phyloP scores from a whole-genome alignment of 768 basidiomycete genomes.

The Suillus variegatus region DNA sequence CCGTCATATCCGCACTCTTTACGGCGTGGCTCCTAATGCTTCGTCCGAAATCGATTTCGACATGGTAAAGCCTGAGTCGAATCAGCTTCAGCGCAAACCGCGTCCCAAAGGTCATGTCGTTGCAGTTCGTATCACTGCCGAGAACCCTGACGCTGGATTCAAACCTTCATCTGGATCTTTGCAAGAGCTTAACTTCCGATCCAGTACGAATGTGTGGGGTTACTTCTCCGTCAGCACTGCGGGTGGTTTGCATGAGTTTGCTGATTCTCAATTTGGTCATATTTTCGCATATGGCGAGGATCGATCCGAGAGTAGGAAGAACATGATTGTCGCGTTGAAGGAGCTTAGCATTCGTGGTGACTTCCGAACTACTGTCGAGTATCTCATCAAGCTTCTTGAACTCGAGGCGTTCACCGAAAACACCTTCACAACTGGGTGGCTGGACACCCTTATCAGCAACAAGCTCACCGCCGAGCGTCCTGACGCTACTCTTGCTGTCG shows the following conservation, averaged over 20 bases:
- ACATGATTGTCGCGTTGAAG: constrained; percentile 99
- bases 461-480: constrained; percentile 98
- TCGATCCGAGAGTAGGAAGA: constrained; percentile 92
- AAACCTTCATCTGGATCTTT: constrained; percentile 97
- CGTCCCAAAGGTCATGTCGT: constrained; percentile 98
- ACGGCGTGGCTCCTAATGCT: constrained; percentile 90
- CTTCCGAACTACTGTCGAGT: constrained; percentile 98
- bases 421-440: constrained; percentile 97
- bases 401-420: constrained; percentile 96
- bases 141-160: constrained; percentile 99
- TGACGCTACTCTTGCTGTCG: constrained; percentile 87
- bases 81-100: constrained; percentile 90
- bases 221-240: constrained; percentile 97
- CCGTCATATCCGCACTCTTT: constrained; percentile 92
- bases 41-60: constrained; percentile 96
- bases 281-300: constrained; percentile 99
- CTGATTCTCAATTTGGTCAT: constrained; percentile 99
- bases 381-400: constrained; percentile 96
- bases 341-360: constrained; percentile 98
- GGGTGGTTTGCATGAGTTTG: constrained; percentile 97
- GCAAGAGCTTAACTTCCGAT: constrained; percentile 99
- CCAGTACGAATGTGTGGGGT: constrained; percentile 99
- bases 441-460: constrained; percentile 95
- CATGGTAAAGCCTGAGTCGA: constrained; percentile 85
- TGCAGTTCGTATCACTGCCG: constrained; percentile 98